These are phyloP conservation scores for Eucalyptus sp. DNA, from an alignment of 345 rosid species.

Conservation along the genomic window DNA sequence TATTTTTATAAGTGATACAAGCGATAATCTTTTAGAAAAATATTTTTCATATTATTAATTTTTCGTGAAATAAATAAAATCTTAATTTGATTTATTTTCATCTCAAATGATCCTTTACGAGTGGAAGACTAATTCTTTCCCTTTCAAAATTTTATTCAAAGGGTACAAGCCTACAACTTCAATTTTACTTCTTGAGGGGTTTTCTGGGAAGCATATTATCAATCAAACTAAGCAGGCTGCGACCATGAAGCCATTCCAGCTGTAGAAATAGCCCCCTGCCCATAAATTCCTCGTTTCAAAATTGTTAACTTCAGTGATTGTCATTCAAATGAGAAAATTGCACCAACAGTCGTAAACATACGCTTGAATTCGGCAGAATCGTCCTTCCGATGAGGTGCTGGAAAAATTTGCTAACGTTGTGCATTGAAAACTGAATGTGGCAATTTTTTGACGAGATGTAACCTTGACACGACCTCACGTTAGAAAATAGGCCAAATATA, in stretches of 20 bases:
- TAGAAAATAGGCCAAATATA: background rate
- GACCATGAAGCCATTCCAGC: background rate
- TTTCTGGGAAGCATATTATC: background rate
- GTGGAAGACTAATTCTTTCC: background rate
- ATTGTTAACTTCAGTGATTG: background rate
- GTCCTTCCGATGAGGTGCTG: background rate
- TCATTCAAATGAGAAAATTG: background rate
- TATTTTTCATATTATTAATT: background rate
- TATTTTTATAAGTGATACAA: background rate
- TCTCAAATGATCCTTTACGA: background rate
- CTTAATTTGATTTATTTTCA: background rate
- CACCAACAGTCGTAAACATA: background rate
- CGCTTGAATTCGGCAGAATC: background rate
- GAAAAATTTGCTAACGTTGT: background rate
- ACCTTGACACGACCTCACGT: background rate
- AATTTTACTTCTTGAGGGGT: background rate
- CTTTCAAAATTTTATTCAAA: background rate
- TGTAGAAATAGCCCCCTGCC: background rate
- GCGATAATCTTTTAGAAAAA: rapidly evolving
- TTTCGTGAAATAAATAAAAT: background rate
- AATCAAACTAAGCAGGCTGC: background rate
- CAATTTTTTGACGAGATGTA: background rate
- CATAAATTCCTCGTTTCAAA: background rate
- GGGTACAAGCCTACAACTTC: background rate
- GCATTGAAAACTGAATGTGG: background rate